Evolutionary conservation across 2,329 filamentous ascomycete genomes (phyloP), one percentile per base, ranked within the genome.

Genomic region (Paecilomyces formosus): DNA sequence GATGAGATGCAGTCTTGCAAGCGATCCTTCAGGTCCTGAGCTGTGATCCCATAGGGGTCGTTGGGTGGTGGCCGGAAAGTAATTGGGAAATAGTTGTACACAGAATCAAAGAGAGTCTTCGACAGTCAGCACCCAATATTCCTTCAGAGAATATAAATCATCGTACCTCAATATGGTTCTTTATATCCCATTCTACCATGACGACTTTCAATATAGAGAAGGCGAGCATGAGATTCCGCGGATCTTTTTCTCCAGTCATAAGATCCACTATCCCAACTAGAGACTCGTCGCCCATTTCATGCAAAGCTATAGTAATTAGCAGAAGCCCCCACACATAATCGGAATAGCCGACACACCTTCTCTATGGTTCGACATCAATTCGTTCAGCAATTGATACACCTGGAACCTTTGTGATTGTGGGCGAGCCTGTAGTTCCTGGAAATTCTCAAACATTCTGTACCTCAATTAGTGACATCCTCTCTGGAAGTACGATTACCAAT

Each of bases 11-110:
- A 89, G 51, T 84, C 82, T 61, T 84, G 79, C 13, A 89, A 69
- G 28, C 86, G 79, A 55, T 82, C 79, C 66, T 89, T 89, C 59
- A 89, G 70, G 65, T 88, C 83, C 64, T 88, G 85, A 1, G 86
- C 84, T 1, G 86, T 88, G 61, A 89, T 88, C 1, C 85, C 84
- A 61, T 88, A 88, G 1, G 85, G 85, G 66, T 88, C 86, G 62
- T 88, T 85, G 11, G 85, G 86, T 1, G 86, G 86, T 11, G 86
- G 85, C 65, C 84, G 81, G 72, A 88, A 89, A 0, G 86, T 88
- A 63, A 89, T 88, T 0, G 86, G 86, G 67, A 88, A 89, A 70
- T 89, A 89, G 65, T 87, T 88, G 72, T 88, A 89, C 18, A 87
- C 85, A 3, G 85, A 80, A 63, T 89, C 86, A 66, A 88, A 88